Base-by-base conservation (phyloP, 176 grass and related monocot genomes). In the Raddia guianensis region DNA sequence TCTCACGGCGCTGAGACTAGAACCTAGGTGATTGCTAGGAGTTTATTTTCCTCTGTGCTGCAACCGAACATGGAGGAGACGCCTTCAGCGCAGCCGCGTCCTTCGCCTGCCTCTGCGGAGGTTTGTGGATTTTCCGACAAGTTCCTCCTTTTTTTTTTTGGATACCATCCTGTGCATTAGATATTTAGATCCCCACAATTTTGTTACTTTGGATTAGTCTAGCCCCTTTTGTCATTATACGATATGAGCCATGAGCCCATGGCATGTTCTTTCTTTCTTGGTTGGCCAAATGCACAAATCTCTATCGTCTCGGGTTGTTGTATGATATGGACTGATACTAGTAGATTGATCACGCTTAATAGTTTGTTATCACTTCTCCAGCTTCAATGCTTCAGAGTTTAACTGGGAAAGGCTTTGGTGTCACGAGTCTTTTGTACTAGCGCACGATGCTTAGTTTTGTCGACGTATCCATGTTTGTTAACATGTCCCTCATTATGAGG, bases 31-130 rank as follows among this genome's bases (percentile, higher is more conserved):
- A 6, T 63, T 35, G 19, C 19, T 75, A 67, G 20, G 72, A 83
- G 79, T 12, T 61, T 19, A 34, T 13, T 37, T 44, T 49, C 66
- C 5, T 57, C 40, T 55, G 42, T 8, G 37, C 37, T 40, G 37
- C 37, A 40, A 40, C 9, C 6, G 15, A 40, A 19, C 51, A 84
- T 84, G 82, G 57, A 34, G 51, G 72, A 59, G 4, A 21, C 33
- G 0, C 43, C 72, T 84, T 68, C 72, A 50, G 16, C 52, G 0
- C 63, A 40, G 52, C 63, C 15, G 52, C 42, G 16, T 3, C 68
- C 56, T 73, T 82, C 37, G 37, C 4, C 80, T 73, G 72, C 56
- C 27, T 82, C 80, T 52, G n/a, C 46, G 43, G 47, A 10, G 57
- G 68, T 82, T 50, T 82, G 53, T 80, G 3, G 13, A 66, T 43